Percentiles rank a stretch among this genome's conserved stretches.
Conservation (phyloP, 2,329 filamentous ascomycete species). For the Calonectria pseudoturangicola region DNA sequence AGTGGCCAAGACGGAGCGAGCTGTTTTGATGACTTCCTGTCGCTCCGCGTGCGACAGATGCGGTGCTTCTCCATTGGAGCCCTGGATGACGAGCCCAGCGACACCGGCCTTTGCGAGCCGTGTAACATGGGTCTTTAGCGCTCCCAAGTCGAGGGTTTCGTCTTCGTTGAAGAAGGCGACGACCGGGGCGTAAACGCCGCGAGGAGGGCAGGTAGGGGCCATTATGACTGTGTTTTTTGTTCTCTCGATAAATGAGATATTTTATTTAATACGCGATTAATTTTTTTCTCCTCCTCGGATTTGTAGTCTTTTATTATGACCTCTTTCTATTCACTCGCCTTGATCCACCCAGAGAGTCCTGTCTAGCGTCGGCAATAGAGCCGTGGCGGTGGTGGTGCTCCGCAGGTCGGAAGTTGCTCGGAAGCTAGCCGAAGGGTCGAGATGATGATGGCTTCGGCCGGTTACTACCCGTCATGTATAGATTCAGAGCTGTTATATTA, state of each 20-base stretch:
- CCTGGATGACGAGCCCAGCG: slow-evolving; percentile 81
- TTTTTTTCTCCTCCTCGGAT: background rate
- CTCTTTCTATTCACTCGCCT: slow-evolving; percentile 2
- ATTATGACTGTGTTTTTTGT: background rate
- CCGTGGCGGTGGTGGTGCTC: slow-evolving; percentile 12
- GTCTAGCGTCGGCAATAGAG: background rate
- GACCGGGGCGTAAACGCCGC: slow-evolving; percentile 77
- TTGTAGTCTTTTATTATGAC: background rate
- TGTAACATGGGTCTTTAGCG: slow-evolving; percentile 71
- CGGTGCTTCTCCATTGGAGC: slow-evolving; percentile 84
- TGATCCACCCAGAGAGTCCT: background rate
- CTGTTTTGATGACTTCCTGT: slow-evolving; percentile 76
- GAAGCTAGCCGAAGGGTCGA: background rate
- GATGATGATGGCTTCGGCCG: background rate
- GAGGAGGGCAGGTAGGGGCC: slow-evolving; percentile 36
- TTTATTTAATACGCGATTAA: no score
- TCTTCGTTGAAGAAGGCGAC: slow-evolving; percentile 76
- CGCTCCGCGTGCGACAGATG: slow-evolving; percentile 81
- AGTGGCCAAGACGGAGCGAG: slow-evolving; percentile 75
- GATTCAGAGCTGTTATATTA: background rate
- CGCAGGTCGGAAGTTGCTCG: background rate
- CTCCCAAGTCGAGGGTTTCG: slow-evolving; percentile 73
- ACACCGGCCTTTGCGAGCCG: slow-evolving; percentile 79
- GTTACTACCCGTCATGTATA: background rate
- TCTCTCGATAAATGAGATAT: background rate